phyloP scores from a whole-genome alignment of 176 grass and related monocot genomes.

The Avena insularis region DNA sequence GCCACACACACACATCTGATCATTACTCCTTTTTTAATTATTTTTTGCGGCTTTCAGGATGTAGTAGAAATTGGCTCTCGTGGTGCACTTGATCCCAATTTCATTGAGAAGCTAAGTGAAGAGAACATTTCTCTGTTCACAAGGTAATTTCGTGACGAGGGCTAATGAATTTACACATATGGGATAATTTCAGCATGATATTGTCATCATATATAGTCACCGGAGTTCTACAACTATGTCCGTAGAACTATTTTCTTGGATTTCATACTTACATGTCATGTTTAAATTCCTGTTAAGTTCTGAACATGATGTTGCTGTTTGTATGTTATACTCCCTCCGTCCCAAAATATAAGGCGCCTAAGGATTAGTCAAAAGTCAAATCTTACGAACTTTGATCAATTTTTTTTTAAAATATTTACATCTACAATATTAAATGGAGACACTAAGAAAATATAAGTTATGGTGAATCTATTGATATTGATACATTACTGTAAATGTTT shows the following conservation, averaged over 20 bases:
- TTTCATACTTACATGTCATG: background rate
- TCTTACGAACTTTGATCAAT: no score
- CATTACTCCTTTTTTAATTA: background rate
- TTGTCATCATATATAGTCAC: background rate
- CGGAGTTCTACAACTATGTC: background rate
- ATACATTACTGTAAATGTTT: no score
- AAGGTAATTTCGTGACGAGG: conserved; percentile 51
- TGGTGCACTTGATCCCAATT: conserved; percentile 56
- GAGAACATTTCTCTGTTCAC: conserved; percentile 75
- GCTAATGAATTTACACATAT: no score
- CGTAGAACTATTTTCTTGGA: background rate
- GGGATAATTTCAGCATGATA: conserved; percentile 7
- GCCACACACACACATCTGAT: background rate
- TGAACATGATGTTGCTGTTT: conserved; percentile 17
- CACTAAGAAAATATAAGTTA: no score
- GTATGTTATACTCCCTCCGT: background rate
- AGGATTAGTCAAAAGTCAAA: no score
- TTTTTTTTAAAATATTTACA: no score
- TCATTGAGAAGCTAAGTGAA: conserved; percentile 74
- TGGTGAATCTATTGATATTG: no score
- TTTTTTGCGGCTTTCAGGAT: conserved; percentile 51
- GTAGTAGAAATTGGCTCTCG: conserved; percentile 46
- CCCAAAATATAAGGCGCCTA: no score
- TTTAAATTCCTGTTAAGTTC: background rate
- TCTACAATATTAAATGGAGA: no score